These are phyloP conservation scores for Apophysomyces elegans DNA, from an alignment of 371 early-diverging fungal species.

Conservation along the genomic window DNA sequence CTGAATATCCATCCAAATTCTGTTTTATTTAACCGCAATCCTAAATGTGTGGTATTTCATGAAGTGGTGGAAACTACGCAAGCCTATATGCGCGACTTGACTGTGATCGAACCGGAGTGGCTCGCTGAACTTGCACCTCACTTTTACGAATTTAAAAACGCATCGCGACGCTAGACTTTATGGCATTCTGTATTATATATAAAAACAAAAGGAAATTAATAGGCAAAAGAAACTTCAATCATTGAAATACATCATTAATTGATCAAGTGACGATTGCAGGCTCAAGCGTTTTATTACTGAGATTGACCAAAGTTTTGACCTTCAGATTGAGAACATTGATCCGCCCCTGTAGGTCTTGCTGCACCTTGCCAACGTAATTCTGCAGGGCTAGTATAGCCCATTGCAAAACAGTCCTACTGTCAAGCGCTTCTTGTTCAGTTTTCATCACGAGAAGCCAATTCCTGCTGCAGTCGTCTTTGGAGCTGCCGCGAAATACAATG, in stretches of 20 bases:
- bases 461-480: conserved; percentile 7
- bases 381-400: too few species aligned
- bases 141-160: conserved; percentile 54
- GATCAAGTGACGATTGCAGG: too few species aligned
- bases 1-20: conserved; percentile 78
- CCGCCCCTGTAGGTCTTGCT: too few species aligned
- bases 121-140: conserved; percentile 71
- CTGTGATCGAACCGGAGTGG: conserved; percentile 75
- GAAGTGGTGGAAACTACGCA: conserved; percentile 80
- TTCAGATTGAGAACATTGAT: too few species aligned
- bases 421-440: conserved; percentile 14
- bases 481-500: conserved; percentile 1
- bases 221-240: neutral
- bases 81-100: conserved; percentile 75
- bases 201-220: neutral
- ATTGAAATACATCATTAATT: too few species aligned
- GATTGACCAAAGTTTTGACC: too few species aligned
- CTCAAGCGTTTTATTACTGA: too few species aligned
- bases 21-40: conserved; percentile 74
- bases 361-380: too few species aligned
- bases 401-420: conserved; percentile 9
- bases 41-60: conserved; percentile 81
- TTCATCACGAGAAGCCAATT: conserved; percentile 3
- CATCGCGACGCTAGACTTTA: neutral
- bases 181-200: neutral